A percentile compares a stretch with the other conserved stretches of the same genome.
phyloP scores from a whole-genome alignment of 169 alveolate genomes.

The Plasmodium berghei region DNA sequence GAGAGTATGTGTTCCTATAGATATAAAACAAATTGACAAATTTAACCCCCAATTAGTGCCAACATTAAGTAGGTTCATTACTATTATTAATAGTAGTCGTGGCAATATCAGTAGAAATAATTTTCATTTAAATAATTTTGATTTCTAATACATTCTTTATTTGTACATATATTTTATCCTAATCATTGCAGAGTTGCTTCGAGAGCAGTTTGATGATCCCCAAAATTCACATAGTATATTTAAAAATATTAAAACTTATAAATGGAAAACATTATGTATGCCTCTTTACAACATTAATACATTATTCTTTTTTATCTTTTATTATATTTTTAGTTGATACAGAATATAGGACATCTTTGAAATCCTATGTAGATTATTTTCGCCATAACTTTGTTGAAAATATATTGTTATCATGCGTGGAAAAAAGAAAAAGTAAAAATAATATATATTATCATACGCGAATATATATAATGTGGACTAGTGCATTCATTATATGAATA shows the following conservation, averaged over 20 bases:
- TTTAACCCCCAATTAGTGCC: constrained; percentile 89
- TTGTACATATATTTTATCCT: not conserved
- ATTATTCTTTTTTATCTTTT: not conserved
- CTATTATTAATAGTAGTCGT: not conserved
- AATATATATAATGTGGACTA: no score
- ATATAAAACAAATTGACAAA: constrained; percentile 77
- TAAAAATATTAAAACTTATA: not conserved
- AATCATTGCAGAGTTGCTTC: constrained; percentile 28
- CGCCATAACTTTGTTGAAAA: constrained; percentile 63
- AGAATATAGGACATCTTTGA: constrained; percentile 69
- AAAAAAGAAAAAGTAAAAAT: constrained; percentile 52
- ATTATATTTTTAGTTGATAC: constrained; percentile 36
- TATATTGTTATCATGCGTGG: constrained; percentile 53
- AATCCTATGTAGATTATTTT: constrained; percentile 53
- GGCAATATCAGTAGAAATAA: not conserved
- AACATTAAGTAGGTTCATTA: constrained; percentile 81
- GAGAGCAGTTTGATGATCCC: constrained; percentile 72
- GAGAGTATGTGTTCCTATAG: constrained; percentile 89
- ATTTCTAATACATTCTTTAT: not conserved
- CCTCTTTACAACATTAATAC: not conserved
- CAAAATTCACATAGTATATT: constrained; percentile 55
- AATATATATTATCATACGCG: no score
- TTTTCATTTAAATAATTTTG: not conserved
- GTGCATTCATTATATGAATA: no score
- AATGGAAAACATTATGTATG: not conserved